phyloP scores from a whole-genome alignment of 192 early-diverging fungal genomes.

The Diversispora epigaea region DNA sequence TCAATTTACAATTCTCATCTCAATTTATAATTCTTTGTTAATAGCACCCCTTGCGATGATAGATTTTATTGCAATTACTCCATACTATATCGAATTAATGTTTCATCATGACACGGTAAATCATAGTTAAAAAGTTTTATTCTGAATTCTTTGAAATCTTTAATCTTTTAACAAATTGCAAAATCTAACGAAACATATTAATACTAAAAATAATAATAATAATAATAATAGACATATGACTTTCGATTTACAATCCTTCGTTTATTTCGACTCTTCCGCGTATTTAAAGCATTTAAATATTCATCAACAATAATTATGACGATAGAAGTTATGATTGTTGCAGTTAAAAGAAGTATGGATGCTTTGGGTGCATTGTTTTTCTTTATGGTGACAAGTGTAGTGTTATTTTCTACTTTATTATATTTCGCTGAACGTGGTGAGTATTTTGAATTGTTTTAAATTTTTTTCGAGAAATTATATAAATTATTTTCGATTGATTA shows the following conservation, averaged over 20 bases:
- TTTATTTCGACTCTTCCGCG: conserved; percentile 70
- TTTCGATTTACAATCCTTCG: conserved; percentile 83
- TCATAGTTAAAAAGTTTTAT: background rate
- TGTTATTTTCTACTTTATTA: conserved; percentile 72
- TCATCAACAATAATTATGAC: conserved; percentile 79
- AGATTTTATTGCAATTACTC: conserved; percentile 74
- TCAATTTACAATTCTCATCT: no score
- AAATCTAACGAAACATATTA: no score
- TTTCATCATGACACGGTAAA: conserved; percentile 63
- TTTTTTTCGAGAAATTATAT: background rate
- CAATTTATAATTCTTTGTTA: background rate
- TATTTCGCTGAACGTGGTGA: conserved; percentile 81
- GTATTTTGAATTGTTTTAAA: background rate
- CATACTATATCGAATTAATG: conserved; percentile 75
- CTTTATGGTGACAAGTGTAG: conserved; percentile 68
- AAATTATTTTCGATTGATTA: background rate
- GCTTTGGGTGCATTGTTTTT: conserved; percentile 72
- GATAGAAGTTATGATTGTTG: conserved; percentile 81
- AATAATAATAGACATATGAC: conserved; percentile 55
- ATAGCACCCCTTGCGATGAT: conserved; percentile 65
- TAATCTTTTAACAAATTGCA: no score
- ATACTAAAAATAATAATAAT: background rate
- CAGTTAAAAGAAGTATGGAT: conserved; percentile 72
- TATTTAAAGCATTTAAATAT: conserved; percentile 82
- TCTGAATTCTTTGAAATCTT: background rate